Evolutionary conservation across 805 yeast species (phyloP), one percentile per base, ranked within the genome.

Genomic region (Sugiyamaella marilandica): DNA sequence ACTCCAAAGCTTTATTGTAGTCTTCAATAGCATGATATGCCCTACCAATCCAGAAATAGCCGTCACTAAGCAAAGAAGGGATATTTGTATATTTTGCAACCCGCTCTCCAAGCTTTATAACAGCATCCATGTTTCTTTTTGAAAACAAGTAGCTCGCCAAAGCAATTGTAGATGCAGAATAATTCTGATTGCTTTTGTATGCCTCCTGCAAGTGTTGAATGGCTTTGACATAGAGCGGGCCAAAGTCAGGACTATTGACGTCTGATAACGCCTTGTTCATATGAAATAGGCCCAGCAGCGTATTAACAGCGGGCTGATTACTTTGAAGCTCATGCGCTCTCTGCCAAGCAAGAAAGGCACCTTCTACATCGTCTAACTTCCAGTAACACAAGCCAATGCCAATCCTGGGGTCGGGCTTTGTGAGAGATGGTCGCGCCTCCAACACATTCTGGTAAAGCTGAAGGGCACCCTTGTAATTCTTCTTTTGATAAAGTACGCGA

Each of bases 381-480:
- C 97, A 94, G 65, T 84, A 92, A 68, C 97, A 91, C 58, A 94
- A 72, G 34, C 99, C 99, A 55, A 92, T 81, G 29, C 98, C 99
- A 55, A 94, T 78, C 68, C 99, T 77, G 16, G 97, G 95, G 70
- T 92, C 97, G 3, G 98, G 97, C 60, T 79, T 79, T 60, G 85
- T 71, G 35, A 85, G 66, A 19, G 57, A 48, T 1, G 97, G 97
- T 56, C 89, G 84, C 47, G 83, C 74, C 33, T 84, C 76, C 58
- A 94, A 74, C 7, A 87, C 83, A 58, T 85, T 86, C 73, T 94
- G 99, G 70, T 87, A 94, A 32, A 87, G 67, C 65, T 84, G 84
- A 62, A 94, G 76, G 13, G 96, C 90, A 5, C 78, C 82, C 21
- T 77, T 67, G 67, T 83, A 90, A 65, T 86, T 85, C 55, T 81